These are phyloP conservation scores for Cercospora berteroae DNA, from an alignment of 2,329 filamentous ascomycete species.

Conservation along the genomic window DNA sequence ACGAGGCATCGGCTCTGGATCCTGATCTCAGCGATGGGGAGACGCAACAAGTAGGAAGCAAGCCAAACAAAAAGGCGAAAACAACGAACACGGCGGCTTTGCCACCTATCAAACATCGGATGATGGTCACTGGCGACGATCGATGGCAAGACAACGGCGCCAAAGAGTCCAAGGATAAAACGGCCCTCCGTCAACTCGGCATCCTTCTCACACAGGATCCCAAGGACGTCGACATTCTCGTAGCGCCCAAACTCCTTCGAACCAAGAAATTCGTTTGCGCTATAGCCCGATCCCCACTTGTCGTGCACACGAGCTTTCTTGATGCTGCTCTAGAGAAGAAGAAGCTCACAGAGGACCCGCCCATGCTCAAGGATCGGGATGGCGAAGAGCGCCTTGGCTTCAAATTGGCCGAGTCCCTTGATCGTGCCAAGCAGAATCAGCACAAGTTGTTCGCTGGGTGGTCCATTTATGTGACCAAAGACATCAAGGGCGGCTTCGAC, in stretches of 20 bases:
- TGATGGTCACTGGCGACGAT: constrained; percentile 81
- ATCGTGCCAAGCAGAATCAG: constrained; percentile 71
- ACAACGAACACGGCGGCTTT: constrained; percentile 44
- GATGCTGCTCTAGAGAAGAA: constrained; percentile 71
- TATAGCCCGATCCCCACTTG: constrained; percentile 72
- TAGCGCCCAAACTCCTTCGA: constrained; percentile 80
- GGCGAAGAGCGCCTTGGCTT: constrained; percentile 71
- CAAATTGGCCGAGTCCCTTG: constrained; percentile 65
- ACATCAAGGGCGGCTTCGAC: constrained; percentile 75
- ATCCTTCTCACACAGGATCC: constrained; percentile 80
- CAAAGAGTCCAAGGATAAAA: constrained; percentile 77
- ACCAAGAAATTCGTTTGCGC: constrained; percentile 93
- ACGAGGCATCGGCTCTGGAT: constrained; percentile 42
- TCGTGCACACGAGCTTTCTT: constrained; percentile 77
- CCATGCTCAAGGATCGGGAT: constrained; percentile 64
- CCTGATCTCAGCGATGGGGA: constrained; percentile 49
- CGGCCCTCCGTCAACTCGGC: constrained; percentile 76
- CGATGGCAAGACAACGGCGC: constrained; percentile 72
- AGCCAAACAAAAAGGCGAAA: constrained; percentile 53
- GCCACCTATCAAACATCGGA: constrained; percentile 66
- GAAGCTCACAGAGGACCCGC: constrained; percentile 60
- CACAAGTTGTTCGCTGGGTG: constrained; percentile 72
- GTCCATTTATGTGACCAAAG: constrained; percentile 79
- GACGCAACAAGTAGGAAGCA: constrained; percentile 44
- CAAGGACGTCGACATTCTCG: constrained; percentile 76